Evolutionary conservation across 148 eudicot species (phyloP), one percentile per base, ranked within the genome.

Genomic region (Nepenthes mirabilis): DNA sequence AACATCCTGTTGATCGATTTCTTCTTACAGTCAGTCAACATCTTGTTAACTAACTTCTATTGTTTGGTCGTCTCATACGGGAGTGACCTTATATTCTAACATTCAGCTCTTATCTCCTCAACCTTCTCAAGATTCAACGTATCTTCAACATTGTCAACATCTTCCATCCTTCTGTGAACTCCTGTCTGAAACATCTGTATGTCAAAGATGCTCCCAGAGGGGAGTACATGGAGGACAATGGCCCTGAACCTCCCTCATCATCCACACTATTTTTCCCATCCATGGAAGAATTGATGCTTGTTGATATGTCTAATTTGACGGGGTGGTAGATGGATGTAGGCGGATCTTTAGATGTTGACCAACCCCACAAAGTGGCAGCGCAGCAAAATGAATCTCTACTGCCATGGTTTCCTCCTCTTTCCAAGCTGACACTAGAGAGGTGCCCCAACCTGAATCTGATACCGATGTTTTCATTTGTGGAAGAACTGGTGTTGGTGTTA

Each of bases 321-420:
- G 70, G 66, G 14, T 65, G 70, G 70, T 60, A 66, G 61, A 60
- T 37, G 51, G 54, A 58, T 23, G 34, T 6, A 7, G 33, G 14
- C 11, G 2, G 33, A 40, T 40, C 5, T 3, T 11, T 33, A 36
- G 33, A 2, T 36, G 37, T 2, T 13, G 35, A 32, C 40, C 1
- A 5, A 33, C 40, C 37, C 45, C 45, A 40, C 6, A 40, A 8
- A 40, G 45, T 8, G 8, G 8, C 45, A 40, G 4, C 45, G 45
- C 45, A 40, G 1, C 45, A 40, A 1, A 4, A 40, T 40, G 4
- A 40, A 40, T 34, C 35, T 5, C 2, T 32, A 3, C 13, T 32
- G 58, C 58, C 61, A 58, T 14, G 47, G 37, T 58, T 58, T 40
- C 61, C 61, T 37, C 9, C 6, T 1, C 61, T 58, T 58, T 12